Percentiles rank a stretch among this genome's conserved stretches.
Evolutionary conservation across 2,329 filamentous ascomycete genomes (phyloP).

Genomic region (Pseudocercospora cruenta): DNA sequence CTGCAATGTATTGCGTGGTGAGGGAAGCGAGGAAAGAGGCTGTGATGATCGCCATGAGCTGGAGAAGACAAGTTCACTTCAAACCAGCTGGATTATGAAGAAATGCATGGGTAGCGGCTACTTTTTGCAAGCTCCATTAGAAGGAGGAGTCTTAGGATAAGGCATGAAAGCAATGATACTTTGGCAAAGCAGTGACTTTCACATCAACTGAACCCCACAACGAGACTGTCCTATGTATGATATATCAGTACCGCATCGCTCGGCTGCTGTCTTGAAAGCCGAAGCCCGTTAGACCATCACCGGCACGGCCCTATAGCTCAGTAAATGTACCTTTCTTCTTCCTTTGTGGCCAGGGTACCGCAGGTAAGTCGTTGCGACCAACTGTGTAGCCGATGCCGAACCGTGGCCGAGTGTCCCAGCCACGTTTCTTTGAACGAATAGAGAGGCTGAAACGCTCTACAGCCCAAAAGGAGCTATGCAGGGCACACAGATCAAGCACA

Average conservation of each 20-base stretch:
- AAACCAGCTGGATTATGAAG: slow-evolving; percentile 1
- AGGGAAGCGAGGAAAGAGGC: not conserved
- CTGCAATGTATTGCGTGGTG: not conserved
- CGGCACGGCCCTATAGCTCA: not conserved
- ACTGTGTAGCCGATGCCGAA: not conserved
- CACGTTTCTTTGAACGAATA: slow-evolving; percentile 6
- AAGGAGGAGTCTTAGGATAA: not conserved
- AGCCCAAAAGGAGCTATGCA: not conserved
- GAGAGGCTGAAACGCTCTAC: slow-evolving; percentile 1
- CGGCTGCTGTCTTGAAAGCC: no score
- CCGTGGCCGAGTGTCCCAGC: not conserved
- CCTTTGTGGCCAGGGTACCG: not conserved
- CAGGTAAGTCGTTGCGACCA: not conserved
- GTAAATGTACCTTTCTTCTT: not conserved
- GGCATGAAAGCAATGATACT: slow-evolving; percentile 1
- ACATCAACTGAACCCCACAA: not conserved
- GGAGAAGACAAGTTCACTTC: not conserved
- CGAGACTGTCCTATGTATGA: no score
- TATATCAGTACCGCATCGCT: not conserved
- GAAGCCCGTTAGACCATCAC: not conserved
- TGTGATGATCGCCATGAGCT: not conserved
- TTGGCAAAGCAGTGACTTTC: not conserved
- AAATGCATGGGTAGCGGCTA: not conserved
- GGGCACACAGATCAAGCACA: not conserved
- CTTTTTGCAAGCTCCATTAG: not conserved